Evolutionary conservation across 768 basidiomycete species (phyloP), one percentile per base, ranked within the genome.

Genomic region (Cubamyces lactineus): DNA sequence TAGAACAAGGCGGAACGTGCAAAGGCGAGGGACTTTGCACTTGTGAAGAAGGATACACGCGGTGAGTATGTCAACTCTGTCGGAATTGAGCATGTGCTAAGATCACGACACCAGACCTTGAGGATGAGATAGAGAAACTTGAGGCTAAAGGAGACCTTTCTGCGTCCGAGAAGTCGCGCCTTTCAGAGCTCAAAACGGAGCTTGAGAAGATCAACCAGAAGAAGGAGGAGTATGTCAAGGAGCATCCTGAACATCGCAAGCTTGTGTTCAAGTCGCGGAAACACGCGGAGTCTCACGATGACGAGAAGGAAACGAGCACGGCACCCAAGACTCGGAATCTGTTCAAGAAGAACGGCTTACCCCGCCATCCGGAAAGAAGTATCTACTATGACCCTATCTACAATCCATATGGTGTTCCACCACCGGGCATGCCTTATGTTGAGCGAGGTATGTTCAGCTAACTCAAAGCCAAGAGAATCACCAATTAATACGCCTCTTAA

Each of bases 351-450:
- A 85, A 89, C 69, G 95, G 95, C 12, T 82, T 93, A 42, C 89
- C 94, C 64, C 81, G 89, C 56, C 92, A 94, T 76, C 95, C 95
- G n/a, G 93, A 92, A 70, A 82, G 92, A 66, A 94, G 91, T 74
- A 79, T 96, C 39, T 98, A 96, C 73, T 98, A 94, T 76, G 91
- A 98, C 69, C 84, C 91, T 28, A 84, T 94, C 43, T 88, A 96
- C 85, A 98, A 98, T 72, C 94, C 94, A 23, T 95, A 81, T 71
- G 96, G 95, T 28, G 91, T 94, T 17, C 87, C 96, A 19, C 96
- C 96, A 43, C 96, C 96, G 13, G 96, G 96, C 7, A 93, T 97
- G 94, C 94, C 92, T n/a, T 98, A 97, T 74, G 77, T 84, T 59
- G 93, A 98, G 72, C 76, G 89, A 77, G 84, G 95, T 96, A 90